Conservation (phyloP, 139 green algal genomes). For the Diplosphaera chodatii region DNA sequence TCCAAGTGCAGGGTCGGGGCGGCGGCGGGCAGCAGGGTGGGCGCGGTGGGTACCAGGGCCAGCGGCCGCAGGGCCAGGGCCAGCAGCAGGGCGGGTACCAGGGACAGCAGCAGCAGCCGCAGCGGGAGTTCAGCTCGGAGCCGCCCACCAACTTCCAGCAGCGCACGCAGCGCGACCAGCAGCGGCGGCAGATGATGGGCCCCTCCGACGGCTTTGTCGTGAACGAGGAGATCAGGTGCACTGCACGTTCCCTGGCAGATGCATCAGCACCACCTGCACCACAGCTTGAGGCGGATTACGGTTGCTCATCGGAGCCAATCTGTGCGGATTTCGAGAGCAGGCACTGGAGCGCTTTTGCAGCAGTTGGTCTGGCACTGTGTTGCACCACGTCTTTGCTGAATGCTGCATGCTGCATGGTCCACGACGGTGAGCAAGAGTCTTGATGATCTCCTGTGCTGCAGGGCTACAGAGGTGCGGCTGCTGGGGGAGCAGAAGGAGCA, state of each 20-base stretch:
- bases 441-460: no score
- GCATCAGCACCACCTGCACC: no score
- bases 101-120: no score
- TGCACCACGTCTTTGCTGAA: no score
- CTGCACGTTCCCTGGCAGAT: no score
- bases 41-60: not conserved
- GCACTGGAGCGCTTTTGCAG: no score
- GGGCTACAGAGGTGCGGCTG: slow-evolving; percentile 39
- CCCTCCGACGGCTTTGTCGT: slow-evolving; percentile 12
- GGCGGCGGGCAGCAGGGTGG: not conserved
- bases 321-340: no score
- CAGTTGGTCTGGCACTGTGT: no score
- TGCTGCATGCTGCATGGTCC: no score
- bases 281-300: no score
- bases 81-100: not conserved
- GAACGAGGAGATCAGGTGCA: slow-evolving; percentile 25
- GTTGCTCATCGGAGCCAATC: no score
- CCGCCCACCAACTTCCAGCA: not conserved
- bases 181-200: not conserved
- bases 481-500: slow-evolving; percentile 42
- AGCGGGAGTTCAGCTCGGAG: not conserved
- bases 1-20: not conserved
- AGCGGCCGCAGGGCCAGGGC: not conserved
- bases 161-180: not conserved
- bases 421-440: no score